Conservation (phyloP, 176 grass and related monocot species). For the Poa pratensis region DNA sequence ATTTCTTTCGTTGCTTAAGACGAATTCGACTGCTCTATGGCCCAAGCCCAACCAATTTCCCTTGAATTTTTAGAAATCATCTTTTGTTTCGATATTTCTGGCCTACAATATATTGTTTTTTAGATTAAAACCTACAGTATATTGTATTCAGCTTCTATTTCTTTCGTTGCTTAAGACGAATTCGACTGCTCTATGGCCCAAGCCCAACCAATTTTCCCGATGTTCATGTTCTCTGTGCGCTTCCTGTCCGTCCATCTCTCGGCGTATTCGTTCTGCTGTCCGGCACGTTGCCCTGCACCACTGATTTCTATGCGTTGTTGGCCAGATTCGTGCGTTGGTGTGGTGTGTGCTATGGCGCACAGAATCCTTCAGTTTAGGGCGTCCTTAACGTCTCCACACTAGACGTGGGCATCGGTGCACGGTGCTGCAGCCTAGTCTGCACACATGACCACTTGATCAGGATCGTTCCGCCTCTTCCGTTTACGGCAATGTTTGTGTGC, state of each 20-base stretch:
- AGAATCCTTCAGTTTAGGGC: not conserved
- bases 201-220: not conserved
- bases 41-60: not conserved
- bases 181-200: not conserved
- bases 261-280: too few relatives aligned
- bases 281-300: too few relatives aligned
- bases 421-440: not conserved
- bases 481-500: conserved; percentile 15
- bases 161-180: not conserved
- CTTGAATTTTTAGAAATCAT: too few relatives aligned
- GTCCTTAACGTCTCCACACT: not conserved
- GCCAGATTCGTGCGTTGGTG: not conserved
- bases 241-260: not conserved
- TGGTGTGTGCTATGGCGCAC: not conserved
- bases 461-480: not conserved
- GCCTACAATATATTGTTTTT: too few relatives aligned
- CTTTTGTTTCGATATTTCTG: too few relatives aligned
- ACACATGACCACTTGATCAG: not conserved
- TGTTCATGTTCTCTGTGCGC: not conserved
- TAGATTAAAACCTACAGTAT: too few relatives aligned
- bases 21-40: not conserved
- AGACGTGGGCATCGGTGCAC: not conserved
- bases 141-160: not conserved
- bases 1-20: not conserved
- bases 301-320: too few relatives aligned